phyloP scores from a whole-genome alignment of 805 yeast genomes.

The Metschnikowia continentalis region DNA sequence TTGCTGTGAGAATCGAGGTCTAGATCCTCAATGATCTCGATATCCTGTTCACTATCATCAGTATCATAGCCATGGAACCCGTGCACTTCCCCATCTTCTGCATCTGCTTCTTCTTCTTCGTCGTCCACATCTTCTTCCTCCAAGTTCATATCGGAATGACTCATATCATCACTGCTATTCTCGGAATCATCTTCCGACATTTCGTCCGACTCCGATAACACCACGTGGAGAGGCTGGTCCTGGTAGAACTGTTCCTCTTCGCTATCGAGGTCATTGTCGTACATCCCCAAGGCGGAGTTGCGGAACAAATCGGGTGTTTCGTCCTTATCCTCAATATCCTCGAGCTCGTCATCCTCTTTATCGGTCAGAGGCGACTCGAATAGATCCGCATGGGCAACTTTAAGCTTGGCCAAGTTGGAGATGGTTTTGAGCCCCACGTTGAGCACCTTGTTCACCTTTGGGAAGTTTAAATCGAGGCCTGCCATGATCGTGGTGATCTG shows the following conservation, averaged over 20 bases:
- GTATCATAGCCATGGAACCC: conserved; percentile 19
- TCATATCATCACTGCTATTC: conserved; percentile 21
- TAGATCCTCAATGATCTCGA: conserved; percentile 34
- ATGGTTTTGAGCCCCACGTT: conserved; percentile 58
- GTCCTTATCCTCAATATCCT: conserved; percentile 59
- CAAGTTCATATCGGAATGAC: conserved; percentile 25
- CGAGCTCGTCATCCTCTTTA: conserved; percentile 37
- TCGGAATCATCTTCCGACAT: conserved; percentile 21
- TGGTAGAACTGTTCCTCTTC: conserved; percentile 50
- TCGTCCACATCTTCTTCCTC: conserved; percentile 18
- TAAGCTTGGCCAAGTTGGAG: conserved; percentile 51
- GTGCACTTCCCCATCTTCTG: conserved; percentile 16
- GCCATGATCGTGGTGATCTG: conserved; percentile 59
- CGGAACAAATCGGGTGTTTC: conserved; percentile 80
- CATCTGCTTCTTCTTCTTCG: conserved; percentile 21
- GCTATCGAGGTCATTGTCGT: conserved; percentile 71
- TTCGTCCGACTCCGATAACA: conserved; percentile 27
- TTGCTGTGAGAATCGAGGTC: conserved; percentile 28
- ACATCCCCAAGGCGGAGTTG: conserved; percentile 92
- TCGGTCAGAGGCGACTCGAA: conserved; percentile 53
- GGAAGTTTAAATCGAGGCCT: conserved; percentile 68
- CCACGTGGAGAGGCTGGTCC: conserved; percentile 37
- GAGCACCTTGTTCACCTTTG: conserved; percentile 57
- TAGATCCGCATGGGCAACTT: conserved; percentile 51
- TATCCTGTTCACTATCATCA: conserved; percentile 27